Percentiles rank a stretch among this genome's conserved stretches.
phyloP scores from a whole-genome alignment of 495 filamentous ascomycete genomes.

The Penicillium crystallinum region DNA sequence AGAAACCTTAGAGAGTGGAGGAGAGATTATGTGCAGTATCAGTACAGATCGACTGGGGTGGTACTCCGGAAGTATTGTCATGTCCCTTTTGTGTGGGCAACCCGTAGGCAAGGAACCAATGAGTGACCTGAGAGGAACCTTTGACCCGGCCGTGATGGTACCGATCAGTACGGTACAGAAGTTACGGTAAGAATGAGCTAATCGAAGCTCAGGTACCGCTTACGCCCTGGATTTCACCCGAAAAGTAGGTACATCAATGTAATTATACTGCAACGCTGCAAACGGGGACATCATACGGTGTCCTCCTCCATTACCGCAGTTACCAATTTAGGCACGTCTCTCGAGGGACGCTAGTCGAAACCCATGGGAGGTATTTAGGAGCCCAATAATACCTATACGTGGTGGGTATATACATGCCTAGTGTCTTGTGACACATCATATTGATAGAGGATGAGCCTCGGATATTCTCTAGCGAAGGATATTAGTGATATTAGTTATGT shows the following conservation, averaged over 20 bases:
- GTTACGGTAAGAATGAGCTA: constrained; percentile 8
- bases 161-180: constrained; percentile 12
- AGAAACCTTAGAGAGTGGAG: constrained; percentile 20
- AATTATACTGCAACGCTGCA: constrained; percentile 14
- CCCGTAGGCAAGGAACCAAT: constrained; percentile 10
- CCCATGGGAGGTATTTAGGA: not conserved
- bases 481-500: not conserved
- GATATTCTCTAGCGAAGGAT: not conserved
- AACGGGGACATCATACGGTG: constrained; percentile 15
- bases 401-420: not conserved
- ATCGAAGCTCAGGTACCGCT: constrained; percentile 5
- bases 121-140: constrained; percentile 6
- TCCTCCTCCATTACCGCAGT: not conserved
- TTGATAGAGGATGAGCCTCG: constrained; percentile 1
- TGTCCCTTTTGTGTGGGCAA: constrained; percentile 24
- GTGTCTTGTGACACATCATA: not conserved
- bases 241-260: constrained; percentile 2
- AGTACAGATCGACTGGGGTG: constrained; percentile 15
- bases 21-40: constrained; percentile 25
- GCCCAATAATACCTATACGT: not conserved
- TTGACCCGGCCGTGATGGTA: not conserved
- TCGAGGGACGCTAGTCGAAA: not conserved
- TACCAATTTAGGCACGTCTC: not conserved
- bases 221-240: not conserved
- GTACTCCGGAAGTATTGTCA: constrained; percentile 13